These are phyloP conservation scores for Cyclocybe aegerita DNA, from an alignment of 768 basidiomycete genomes.

Conservation along the genomic window DNA sequence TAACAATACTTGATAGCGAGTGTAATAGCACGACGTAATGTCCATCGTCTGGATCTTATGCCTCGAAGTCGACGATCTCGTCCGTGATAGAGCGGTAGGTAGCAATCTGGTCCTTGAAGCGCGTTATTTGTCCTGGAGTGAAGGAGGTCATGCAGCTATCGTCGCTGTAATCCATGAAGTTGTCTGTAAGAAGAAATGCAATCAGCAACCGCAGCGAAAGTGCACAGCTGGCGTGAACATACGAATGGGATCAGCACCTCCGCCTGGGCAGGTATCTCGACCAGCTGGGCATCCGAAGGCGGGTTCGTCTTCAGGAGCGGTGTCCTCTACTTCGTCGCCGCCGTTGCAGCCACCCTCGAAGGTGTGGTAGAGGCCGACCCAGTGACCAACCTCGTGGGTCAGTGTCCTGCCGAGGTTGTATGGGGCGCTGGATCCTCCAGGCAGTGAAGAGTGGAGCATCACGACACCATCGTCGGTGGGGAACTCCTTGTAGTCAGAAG, in stretches of 20 bases:
- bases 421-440: conserved; percentile 26
- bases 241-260: conserved; percentile 37
- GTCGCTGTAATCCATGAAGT: conserved; percentile 40
- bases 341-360: conserved; percentile 29
- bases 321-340: conserved; percentile 39
- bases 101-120: conserved; percentile 23
- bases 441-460: conserved; percentile 28
- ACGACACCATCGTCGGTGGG: conserved; percentile 38
- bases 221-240: not conserved
- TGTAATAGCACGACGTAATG: no score
- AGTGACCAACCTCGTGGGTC: conserved; percentile 39
- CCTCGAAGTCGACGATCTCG: no score
- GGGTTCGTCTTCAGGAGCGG: conserved; percentile 32
- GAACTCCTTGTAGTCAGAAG: conserved; percentile 21
- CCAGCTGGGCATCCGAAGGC: conserved; percentile 33
- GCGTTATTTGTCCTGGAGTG: conserved; percentile 30
- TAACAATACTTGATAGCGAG: no score
- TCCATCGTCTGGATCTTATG: no score
- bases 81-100: conserved; percentile 24
- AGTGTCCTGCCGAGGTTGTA: conserved; percentile 34
- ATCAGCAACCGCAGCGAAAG: not conserved
- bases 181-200: conserved; percentile 12
- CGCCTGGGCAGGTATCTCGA: conserved; percentile 30
- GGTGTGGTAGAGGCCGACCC: conserved; percentile 39
- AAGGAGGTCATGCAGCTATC: conserved; percentile 39